These are phyloP conservation scores for Globisporangium sylvaticum DNA, from an alignment of 352 stramenopile genomes.

Conservation along the genomic window DNA sequence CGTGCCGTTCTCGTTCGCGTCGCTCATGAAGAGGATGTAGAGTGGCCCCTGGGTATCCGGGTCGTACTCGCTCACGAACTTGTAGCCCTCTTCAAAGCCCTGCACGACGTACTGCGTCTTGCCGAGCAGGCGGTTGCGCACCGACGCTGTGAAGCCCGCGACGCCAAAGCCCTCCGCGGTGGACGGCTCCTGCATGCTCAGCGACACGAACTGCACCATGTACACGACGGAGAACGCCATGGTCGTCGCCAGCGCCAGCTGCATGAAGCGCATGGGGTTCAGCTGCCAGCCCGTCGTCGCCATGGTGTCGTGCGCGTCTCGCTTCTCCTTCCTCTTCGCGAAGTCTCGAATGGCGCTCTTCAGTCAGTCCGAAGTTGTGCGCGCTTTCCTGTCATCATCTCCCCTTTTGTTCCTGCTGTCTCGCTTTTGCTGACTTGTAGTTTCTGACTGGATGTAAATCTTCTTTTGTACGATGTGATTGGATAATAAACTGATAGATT, in stretches of 20 bases:
- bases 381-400: neutral
- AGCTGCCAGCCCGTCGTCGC: constrained; percentile 14
- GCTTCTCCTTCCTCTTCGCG: neutral
- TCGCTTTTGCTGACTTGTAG: constrained; percentile 2
- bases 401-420: constrained; percentile 2
- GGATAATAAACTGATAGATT: neutral
- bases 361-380: neutral
- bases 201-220: constrained; percentile 64
- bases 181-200: constrained; percentile 23
- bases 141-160: constrained; percentile 24
- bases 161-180: constrained; percentile 16
- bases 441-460: neutral
- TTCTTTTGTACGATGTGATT: neutral
- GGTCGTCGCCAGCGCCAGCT: constrained; percentile 47
- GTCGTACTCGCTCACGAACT: constrained; percentile 77
- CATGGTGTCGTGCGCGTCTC: neutral
- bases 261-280: constrained; percentile 70
- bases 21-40: constrained; percentile 77
- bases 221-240: constrained; percentile 63
- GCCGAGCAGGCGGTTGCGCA: constrained; percentile 33
- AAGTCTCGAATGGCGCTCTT: neutral
- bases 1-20: constrained; percentile 57
- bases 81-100: constrained; percentile 66
- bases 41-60: constrained; percentile 54
- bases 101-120: constrained; percentile 62